A percentile compares a stretch with the other conserved stretches of the same genome.
Evolutionary conservation across 768 basidiomycete genomes (phyloP).

Genomic region (Gymnopilus junonius): DNA sequence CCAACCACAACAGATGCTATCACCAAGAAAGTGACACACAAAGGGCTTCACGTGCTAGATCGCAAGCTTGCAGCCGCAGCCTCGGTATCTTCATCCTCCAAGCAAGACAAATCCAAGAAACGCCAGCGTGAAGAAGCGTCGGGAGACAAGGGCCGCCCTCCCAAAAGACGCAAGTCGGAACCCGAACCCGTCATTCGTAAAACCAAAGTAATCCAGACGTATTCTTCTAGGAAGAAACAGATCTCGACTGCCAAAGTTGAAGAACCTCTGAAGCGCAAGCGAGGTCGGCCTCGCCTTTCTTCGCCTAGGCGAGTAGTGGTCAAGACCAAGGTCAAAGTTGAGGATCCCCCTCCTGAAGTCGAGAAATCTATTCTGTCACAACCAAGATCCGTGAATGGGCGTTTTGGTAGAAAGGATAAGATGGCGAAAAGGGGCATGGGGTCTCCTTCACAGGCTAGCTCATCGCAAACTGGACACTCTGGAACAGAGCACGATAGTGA

Average conservation of each 20-base stretch:
- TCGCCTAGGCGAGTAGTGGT: slow-evolving; percentile 25
- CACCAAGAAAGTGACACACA: slow-evolving; percentile 54
- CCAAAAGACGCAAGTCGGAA: slow-evolving; percentile 57
- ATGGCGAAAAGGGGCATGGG: slow-evolving; percentile 33
- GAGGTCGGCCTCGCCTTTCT: slow-evolving; percentile 45
- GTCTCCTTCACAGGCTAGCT: slow-evolving; percentile 1
- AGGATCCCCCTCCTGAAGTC: slow-evolving; percentile 36
- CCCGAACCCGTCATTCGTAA: slow-evolving; percentile 18
- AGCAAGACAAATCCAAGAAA: slow-evolving; percentile 30
- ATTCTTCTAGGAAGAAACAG: slow-evolving; percentile 19
- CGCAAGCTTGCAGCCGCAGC: slow-evolving; percentile 52
- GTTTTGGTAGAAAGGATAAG: slow-evolving; percentile 66
- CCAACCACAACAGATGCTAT: slow-evolving; percentile 48
- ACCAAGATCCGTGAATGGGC: slow-evolving; percentile 66
- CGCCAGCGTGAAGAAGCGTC: slow-evolving; percentile 28
- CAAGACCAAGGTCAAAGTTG: slow-evolving; percentile 26
- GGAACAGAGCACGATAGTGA: not conserved
- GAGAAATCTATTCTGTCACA: slow-evolving; percentile 53
- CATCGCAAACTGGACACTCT: not conserved
- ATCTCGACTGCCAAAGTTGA: slow-evolving; percentile 17
- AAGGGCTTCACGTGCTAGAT: slow-evolving; percentile 54
- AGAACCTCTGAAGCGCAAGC: slow-evolving; percentile 40
- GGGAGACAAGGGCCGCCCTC: slow-evolving; percentile 33
- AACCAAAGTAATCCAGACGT: slow-evolving; percentile 31
- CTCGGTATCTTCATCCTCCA: slow-evolving; percentile 22